Conservation (phyloP, 495 filamentous ascomycete genomes). For the Trypethelium eluteriae region DNA sequence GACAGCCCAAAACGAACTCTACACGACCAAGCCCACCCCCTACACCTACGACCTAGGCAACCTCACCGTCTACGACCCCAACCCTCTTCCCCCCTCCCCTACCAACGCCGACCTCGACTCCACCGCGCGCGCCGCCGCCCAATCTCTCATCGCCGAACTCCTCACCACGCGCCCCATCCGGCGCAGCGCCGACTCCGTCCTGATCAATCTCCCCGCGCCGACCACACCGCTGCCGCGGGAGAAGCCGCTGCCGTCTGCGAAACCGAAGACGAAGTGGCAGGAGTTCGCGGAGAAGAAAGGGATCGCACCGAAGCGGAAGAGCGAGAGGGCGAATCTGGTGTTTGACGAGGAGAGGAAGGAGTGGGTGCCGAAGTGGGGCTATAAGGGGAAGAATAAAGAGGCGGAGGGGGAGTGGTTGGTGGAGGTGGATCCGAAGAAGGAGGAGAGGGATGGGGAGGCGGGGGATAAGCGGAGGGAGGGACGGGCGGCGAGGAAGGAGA, state of each 20-base stretch:
- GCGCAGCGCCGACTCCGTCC: slow-evolving; percentile 57
- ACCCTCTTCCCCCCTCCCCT: slow-evolving; percentile 26
- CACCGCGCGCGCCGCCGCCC: slow-evolving; percentile 75
- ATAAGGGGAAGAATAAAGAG: slow-evolving; percentile 83
- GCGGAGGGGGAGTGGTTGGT: slow-evolving; percentile 76
- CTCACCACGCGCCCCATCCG: slow-evolving; percentile 74
- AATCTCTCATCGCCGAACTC: slow-evolving; percentile 82
- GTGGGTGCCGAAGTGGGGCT: slow-evolving; percentile 90
- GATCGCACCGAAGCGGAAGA: slow-evolving; percentile 71
- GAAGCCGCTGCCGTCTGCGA: slow-evolving; percentile 75
- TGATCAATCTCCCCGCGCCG: slow-evolving; percentile 63
- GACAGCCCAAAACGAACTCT: background rate
- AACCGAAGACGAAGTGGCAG: slow-evolving; percentile 85
- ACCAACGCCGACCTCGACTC: slow-evolving; percentile 45
- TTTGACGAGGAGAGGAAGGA: slow-evolving; percentile 80
- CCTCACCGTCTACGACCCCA: slow-evolving; percentile 28
- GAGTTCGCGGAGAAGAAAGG: slow-evolving; percentile 93
- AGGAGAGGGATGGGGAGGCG: slow-evolving; percentile 47
- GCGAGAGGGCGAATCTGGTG: slow-evolving; percentile 53
- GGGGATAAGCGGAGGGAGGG: slow-evolving; percentile 35
- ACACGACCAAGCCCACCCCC: slow-evolving; percentile 17
- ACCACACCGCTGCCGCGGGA: slow-evolving; percentile 70
- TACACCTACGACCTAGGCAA: slow-evolving; percentile 32
- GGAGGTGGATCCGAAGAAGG: slow-evolving; percentile 72
- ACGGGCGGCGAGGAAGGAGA: slow-evolving; percentile 8